phyloP scores from a whole-genome alignment of 768 basidiomycete species.

The Ramaria sp. region DNA sequence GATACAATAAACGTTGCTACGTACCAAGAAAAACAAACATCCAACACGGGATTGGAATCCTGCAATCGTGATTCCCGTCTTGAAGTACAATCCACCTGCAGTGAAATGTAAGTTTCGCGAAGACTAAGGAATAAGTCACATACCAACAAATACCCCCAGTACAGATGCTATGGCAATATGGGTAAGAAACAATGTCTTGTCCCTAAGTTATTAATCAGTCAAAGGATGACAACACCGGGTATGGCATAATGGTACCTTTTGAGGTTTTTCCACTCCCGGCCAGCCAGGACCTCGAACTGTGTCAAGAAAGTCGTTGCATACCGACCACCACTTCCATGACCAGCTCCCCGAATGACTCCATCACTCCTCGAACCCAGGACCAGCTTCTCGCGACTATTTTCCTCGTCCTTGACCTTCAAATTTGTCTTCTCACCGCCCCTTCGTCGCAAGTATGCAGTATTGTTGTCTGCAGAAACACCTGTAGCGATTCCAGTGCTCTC shows the following conservation, averaged over 20 bases:
- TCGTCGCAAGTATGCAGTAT: neutral
- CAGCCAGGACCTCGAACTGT: conserved; percentile 72
- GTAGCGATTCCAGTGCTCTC: neutral
- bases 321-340: conserved; percentile 17
- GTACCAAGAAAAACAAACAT: conserved; percentile 84
- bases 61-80: conserved; percentile 72
- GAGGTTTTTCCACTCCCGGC: conserved; percentile 79
- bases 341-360: conserved; percentile 10
- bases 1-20: conserved; percentile 4
- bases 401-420: neutral
- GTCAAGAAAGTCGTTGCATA: conserved; percentile 82
- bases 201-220: conserved; percentile 30
- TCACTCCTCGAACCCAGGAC: conserved; percentile 10
- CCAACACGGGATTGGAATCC: conserved; percentile 94
- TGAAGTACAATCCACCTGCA: conserved; percentile 74
- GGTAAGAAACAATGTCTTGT: conserved; percentile 72
- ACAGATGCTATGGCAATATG: conserved; percentile 62
- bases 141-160: conserved; percentile 81
- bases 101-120: neutral
- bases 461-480: neutral
- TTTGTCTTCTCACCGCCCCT: conserved; percentile 10
- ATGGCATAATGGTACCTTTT: conserved; percentile 37
- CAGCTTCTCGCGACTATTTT: conserved; percentile 1
- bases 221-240: neutral
- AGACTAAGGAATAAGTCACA: conserved; percentile 13